A percentile compares a stretch with the other conserved stretches of the same genome.
Evolutionary conservation across 805 yeast genomes (phyloP).

Genomic region (Hanseniaspora occidentalis): DNA sequence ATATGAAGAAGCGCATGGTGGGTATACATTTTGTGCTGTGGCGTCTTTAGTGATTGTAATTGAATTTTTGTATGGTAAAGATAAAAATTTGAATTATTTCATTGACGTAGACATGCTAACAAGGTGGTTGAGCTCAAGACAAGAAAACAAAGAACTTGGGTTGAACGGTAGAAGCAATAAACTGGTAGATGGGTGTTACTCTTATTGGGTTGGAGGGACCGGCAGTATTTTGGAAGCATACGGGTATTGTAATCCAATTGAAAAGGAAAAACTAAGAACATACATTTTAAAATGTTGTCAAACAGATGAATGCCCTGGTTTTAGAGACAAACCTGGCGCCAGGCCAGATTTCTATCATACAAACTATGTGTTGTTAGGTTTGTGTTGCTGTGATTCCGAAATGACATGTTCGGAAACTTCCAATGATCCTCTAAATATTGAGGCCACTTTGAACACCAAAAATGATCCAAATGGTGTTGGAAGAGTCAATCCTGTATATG

Average conservation of each 20-base stretch:
- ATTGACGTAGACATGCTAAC: constrained; percentile 39
- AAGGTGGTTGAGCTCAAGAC: constrained; percentile 63
- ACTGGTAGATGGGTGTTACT: constrained; percentile 90
- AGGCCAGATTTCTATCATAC: constrained; percentile 82
- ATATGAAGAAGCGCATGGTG: constrained; percentile 85
- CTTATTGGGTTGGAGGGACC: constrained; percentile 90
- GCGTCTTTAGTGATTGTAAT: constrained; percentile 44
- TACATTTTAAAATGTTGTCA: constrained; percentile 76
- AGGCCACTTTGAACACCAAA: neutral
- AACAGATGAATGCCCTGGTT: constrained; percentile 45
- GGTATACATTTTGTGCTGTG: constrained; percentile 85
- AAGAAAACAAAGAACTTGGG: constrained; percentile 69
- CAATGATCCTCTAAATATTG: neutral
- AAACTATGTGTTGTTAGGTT: constrained; percentile 70
- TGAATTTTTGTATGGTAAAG: constrained; percentile 15
- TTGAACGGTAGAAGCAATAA: constrained; percentile 84
- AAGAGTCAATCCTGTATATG: constrained; percentile 45
- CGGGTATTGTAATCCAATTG: constrained; percentile 25
- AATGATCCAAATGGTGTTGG: constrained; percentile 3
- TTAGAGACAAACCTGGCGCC: constrained; percentile 79
- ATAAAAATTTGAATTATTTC: constrained; percentile 20
- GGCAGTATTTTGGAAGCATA: constrained; percentile 35
- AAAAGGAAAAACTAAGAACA: constrained; percentile 45
- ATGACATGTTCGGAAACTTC: neutral
- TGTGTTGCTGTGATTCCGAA: constrained; percentile 27